A percentile compares a stretch with the other conserved stretches of the same genome.
phyloP scores from a whole-genome alignment of 2,329 filamentous ascomycete species.

The Drechslerella dactyloides region DNA sequence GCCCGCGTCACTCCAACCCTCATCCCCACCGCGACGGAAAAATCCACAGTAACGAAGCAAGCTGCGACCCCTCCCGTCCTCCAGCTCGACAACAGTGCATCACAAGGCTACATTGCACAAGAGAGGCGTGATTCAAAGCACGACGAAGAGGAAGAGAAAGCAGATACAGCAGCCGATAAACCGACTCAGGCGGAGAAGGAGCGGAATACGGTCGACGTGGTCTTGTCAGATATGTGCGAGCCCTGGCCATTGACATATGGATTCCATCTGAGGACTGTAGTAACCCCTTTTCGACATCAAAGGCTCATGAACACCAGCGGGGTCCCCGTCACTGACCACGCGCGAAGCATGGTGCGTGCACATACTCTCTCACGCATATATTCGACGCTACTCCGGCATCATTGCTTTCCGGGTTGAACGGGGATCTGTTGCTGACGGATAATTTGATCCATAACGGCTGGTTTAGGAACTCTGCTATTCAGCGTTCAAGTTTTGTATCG shows the following conservation, averaged over 20 bases:
- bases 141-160: conserved; percentile 55
- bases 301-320: conserved; percentile 99
- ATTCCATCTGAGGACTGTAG: conserved; percentile 82
- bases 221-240: conserved; percentile 98
- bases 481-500: conserved; percentile 81
- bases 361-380: neutral
- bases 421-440: neutral
- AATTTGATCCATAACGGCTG: conserved; percentile 6
- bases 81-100: conserved; percentile 32
- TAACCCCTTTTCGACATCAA: conserved; percentile 80
- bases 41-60: conserved; percentile 61
- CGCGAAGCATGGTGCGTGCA: conserved; percentile 83
- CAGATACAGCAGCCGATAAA: conserved; percentile 57
- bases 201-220: conserved; percentile 77
- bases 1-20: conserved; percentile 56
- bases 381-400: neutral
- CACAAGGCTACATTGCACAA: conserved; percentile 53
- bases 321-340: conserved; percentile 82
- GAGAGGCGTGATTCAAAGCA: conserved; percentile 54
- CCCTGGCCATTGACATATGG: conserved; percentile 80
- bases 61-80: conserved; percentile 33
- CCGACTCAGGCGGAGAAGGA: conserved; percentile 54
- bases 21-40: conserved; percentile 55
- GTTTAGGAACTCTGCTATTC: conserved; percentile 84
- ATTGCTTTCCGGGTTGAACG: neutral